A percentile compares a stretch with the other conserved stretches of the same genome.
These are phyloP conservation scores for Fusarium pininemorale DNA, from an alignment of 2,329 filamentous ascomycete genomes.

Conservation along the genomic window DNA sequence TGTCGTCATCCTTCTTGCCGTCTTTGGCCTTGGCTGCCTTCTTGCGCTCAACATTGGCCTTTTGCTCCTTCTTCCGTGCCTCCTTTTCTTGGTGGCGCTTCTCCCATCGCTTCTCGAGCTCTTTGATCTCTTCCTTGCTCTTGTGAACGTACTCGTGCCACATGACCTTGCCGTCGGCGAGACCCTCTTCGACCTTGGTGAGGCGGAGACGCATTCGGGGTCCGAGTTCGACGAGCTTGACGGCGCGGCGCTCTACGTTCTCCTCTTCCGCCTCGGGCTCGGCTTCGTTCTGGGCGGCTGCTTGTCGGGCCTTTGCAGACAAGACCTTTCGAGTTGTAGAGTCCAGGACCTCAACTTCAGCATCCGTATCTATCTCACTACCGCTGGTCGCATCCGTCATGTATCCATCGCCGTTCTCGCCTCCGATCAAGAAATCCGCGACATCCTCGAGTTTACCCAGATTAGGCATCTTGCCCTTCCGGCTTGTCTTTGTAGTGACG, in stretches of 20 bases:
- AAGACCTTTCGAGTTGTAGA: conserved; percentile 70
- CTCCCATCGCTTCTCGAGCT: conserved; percentile 86
- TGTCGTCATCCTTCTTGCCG: conserved; percentile 50
- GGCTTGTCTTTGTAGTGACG: conserved; percentile 65
- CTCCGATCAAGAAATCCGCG: conserved; percentile 91
- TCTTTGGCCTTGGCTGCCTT: conserved; percentile 58
- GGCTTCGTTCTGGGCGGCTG: conserved; percentile 50
- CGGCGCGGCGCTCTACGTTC: conserved; percentile 82
- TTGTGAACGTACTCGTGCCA: conserved; percentile 98
- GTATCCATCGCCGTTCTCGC: conserved; percentile 79
- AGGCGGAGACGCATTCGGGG: conserved; percentile 88
- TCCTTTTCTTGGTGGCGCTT: conserved; percentile 82
- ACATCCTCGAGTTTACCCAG: conserved; percentile 92
- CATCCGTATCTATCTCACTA: conserved; percentile 92
- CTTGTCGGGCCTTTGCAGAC: conserved; percentile 59
- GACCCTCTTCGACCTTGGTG: conserved; percentile 94
- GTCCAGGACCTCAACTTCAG: conserved; percentile 87
- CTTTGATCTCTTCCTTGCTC: conserved; percentile 77
- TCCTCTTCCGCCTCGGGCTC: conserved; percentile 60
- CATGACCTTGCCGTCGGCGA: conserved; percentile 90
- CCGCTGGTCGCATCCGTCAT: conserved; percentile 86
- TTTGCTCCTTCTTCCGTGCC: conserved; percentile 81
- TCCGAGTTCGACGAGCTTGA: conserved; percentile 92
- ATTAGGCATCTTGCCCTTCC: conserved; percentile 81
- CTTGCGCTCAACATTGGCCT: conserved; percentile 90